Evolutionary conservation across 139 green algal genomes (phyloP).

Genomic region (Klebsormidium nitens): DNA sequence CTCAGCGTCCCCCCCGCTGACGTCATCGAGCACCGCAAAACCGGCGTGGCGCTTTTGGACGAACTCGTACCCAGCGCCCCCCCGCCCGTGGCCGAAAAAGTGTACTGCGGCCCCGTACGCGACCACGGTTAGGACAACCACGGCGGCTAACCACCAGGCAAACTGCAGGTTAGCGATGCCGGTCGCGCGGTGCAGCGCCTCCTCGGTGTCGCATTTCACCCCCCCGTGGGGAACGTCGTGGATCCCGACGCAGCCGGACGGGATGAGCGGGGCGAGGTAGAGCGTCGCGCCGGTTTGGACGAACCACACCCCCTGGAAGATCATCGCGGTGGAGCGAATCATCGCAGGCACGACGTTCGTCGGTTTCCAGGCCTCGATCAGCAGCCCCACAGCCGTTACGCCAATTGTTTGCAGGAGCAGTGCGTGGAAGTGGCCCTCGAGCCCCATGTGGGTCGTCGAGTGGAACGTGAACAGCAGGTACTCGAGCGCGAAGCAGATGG

Average conservation of each 20-base stretch:
- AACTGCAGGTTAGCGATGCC: conserved; percentile 12
- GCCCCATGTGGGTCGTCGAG: conserved; percentile 17
- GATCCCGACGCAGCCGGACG: conserved; percentile 1
- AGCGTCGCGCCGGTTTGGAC: conserved; percentile 18
- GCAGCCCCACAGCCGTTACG: neutral
- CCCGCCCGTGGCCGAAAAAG: neutral
- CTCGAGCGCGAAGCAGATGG: conserved; percentile 9
- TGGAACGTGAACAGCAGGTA: conserved; percentile 22
- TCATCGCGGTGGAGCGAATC: conserved; percentile 4
- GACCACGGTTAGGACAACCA: conserved; percentile 1
- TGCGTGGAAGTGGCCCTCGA: conserved; percentile 23
- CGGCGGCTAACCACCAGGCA: neutral
- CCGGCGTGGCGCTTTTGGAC: too few species aligned
- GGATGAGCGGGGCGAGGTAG: conserved; percentile 12
- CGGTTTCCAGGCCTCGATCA: neutral
- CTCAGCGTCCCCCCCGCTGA: too few species aligned
- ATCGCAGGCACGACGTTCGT: conserved; percentile 16
- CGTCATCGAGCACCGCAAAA: too few species aligned
- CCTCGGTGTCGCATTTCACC: conserved; percentile 7
- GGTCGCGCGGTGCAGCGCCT: neutral
- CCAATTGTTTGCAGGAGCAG: conserved; percentile 10
- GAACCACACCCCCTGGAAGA: conserved; percentile 23
- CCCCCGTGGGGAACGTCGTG: neutral
- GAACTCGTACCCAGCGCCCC: too few species aligned
- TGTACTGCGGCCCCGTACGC: neutral